Base-by-base conservation (phyloP, 1,284 basidiomycete genomes). In the Austroboletus niveus region DNA sequence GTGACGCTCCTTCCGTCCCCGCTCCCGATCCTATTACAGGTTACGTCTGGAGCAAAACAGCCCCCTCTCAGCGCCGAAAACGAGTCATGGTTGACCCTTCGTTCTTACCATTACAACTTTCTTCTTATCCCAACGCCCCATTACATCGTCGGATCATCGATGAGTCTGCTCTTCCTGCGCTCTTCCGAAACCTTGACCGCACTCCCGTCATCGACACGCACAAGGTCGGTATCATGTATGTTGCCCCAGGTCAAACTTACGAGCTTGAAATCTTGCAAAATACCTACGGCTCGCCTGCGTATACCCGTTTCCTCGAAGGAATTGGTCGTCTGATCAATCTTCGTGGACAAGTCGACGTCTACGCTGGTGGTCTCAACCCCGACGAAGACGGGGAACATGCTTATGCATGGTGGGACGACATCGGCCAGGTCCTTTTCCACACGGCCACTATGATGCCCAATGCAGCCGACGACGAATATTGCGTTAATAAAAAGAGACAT, bases 401-500 rank as follows among this genome's bases (percentile, higher is more conserved):
- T 0, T 99, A 99, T 64, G 94, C 95, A 0, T 99, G 96, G 95
- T 95, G 94, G 88, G 94, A 99, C 70, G 94, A 98, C 64, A 95
- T 98, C 42, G 87, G 89, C 15, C 97, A 99, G 67, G 85, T 98
- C 53, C 80, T 98, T 48, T 99, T 93, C 70, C 97, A 99, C 70
- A 89, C 94, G 1, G 91, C 96, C 3, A 99, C 97, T 1, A 85
- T 99, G 73, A 99, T 99, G 97, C 97, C 97, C 3, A 89, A 84
- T 47, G 70, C 75, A n/a, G 66, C 78, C 7, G 69, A 80, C 49
- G 88, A 94, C 64, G 81, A 82, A 0, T 77, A 82, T 46, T 86
- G 80, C 64, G 86, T 82, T 54, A 80, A 84, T 75, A 98, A 98
- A 75, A 97, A 97, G 70, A 79, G 87, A 15, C 90, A 95, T 62